phyloP scores from a whole-genome alignment of 352 stramenopile species.

The Phytophthora brassicae region DNA sequence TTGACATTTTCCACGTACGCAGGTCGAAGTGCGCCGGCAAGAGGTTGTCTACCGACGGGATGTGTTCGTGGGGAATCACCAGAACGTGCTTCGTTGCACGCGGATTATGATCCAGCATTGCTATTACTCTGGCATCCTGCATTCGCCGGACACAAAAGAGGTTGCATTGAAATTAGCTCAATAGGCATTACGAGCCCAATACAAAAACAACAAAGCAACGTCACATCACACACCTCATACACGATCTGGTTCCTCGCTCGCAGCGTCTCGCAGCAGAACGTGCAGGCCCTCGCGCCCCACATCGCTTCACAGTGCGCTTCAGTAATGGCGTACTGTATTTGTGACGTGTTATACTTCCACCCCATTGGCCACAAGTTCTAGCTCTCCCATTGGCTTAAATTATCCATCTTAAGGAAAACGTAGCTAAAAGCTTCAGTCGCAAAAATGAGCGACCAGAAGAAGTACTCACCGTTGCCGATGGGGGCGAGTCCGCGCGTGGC shows the following conservation, averaged over 20 bases:
- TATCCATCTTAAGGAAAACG: not conserved
- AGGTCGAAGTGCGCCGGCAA: conserved; percentile 40
- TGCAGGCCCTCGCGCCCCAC: conserved; percentile 40
- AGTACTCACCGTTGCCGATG: conserved; percentile 11
- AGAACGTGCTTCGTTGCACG: conserved; percentile 57
- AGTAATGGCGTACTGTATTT: no score
- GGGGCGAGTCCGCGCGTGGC: conserved; percentile 13
- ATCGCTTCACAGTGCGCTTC: no score
- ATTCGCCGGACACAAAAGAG: no score
- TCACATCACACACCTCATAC: conserved; percentile 42
- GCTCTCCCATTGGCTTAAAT: not conserved
- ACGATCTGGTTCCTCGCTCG: conserved; percentile 49
- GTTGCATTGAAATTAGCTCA: no score
- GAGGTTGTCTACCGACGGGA: conserved; percentile 54
- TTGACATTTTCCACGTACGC: conserved; percentile 29
- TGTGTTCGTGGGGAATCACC: conserved; percentile 66
- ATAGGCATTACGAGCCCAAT: no score
- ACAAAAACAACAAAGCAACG: no score
- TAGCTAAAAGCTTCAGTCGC: conserved; percentile 16
- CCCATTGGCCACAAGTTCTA: not conserved
- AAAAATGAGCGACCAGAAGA: conserved; percentile 37
- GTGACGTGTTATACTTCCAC: no score
- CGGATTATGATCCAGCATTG: conserved; percentile 61
- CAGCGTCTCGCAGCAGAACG: conserved; percentile 64
- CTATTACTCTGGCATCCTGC: conserved; percentile 63